Conservation (phyloP, 164 flowering plant species). For the Annona squamosa region DNA sequence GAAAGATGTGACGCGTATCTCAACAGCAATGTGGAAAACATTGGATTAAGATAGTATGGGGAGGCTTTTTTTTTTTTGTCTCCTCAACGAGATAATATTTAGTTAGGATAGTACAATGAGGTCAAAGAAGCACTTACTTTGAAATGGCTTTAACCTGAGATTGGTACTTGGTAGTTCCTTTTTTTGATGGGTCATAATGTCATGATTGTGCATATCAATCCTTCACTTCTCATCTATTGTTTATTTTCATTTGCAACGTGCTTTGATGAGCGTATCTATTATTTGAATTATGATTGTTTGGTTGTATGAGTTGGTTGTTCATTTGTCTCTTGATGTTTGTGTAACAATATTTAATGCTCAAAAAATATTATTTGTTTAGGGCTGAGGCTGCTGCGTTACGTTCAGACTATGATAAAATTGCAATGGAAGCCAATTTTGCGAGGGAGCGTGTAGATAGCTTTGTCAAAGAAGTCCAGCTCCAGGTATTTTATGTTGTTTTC, state of each 20-base stretch:
- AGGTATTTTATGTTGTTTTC: slow-evolving; percentile 28
- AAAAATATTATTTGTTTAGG: slow-evolving; percentile 23
- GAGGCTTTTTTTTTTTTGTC: no score
- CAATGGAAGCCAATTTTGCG: slow-evolving; percentile 56
- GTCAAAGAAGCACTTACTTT: no score
- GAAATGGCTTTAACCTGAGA: no score
- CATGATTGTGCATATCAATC: neutral
- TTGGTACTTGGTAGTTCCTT: neutral
- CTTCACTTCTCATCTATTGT: neutral
- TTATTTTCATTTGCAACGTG: neutral
- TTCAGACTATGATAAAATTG: slow-evolving; percentile 58
- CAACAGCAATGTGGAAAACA: no score
- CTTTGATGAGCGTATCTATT: neutral
- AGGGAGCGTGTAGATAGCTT: slow-evolving; percentile 52
- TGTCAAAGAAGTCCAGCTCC: slow-evolving; percentile 54
- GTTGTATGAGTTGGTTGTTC: neutral
- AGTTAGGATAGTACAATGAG: no score
- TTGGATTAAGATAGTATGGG: no score
- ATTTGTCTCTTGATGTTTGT: neutral
- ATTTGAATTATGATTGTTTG: neutral
- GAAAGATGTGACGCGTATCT: no score
- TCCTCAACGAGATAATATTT: no score
- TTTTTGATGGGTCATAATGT: neutral
- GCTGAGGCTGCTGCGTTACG: slow-evolving; percentile 37
- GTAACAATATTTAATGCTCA: neutral